Base-by-base conservation (phyloP, 2,329 filamentous ascomycete species). In the Fusarium zealandicum region DNA sequence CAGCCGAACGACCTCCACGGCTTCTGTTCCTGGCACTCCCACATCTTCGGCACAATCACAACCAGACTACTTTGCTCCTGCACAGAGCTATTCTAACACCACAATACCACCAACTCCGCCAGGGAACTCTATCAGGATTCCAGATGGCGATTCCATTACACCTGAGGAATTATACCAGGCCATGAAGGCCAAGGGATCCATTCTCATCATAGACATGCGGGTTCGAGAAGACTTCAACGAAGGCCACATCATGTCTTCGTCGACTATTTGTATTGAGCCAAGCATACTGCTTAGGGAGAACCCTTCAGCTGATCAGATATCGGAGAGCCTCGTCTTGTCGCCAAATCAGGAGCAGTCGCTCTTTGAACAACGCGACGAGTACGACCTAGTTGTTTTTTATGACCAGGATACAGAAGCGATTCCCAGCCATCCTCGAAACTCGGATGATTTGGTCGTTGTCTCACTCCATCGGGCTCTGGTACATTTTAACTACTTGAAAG, bases 301-400 rank as follows among this genome's bases (percentile, higher is more conserved):
- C 38, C 81, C 88, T 16, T 87, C 86, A 1, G 84, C 83, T 3
- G 78, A 80, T 16, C 77, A 88, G 17, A 82, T 89, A 31, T 80
- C 78, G 14, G 89, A 92, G 54, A 86, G 86, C 55, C 80, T 93
- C 65, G 80, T 92, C 2, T 73, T 95, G 6, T 88, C 86, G 0
- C 88, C 90, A 0, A 78, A 85, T n/a, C 74, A 80, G n/a, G 95
- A 99, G 71, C 87, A 90, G 63, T 75, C 80, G 2, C 78, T 91
- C 27, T 96, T 96, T 66, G 86, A 85, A 35, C 78, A 85, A 50
- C 83, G 88, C 12, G 82, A 93, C 59, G 81, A 89, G 50, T 96
- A 90, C 65, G 92, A 98, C 63, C 75, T 97, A 35, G 83, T 99
- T 10, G 90, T 99, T 0, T 95, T 96, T 67, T 96, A 98, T 71